These are phyloP conservation scores for Neurospora pannonica DNA, from an alignment of 495 filamentous ascomycete genomes.

Conservation along the genomic window DNA sequence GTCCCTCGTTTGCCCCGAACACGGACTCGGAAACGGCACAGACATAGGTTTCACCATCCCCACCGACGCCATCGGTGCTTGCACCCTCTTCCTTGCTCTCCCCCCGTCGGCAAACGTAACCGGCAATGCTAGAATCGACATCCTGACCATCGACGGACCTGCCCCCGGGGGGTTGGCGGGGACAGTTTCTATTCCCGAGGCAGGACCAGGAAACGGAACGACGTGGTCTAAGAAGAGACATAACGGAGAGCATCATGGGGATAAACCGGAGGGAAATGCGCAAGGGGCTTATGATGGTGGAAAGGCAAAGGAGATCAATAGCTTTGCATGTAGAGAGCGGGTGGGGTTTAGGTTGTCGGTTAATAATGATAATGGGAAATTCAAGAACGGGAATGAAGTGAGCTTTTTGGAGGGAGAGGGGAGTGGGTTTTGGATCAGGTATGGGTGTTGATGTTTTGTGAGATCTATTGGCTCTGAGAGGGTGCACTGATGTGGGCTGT, in stretches of 20 bases:
- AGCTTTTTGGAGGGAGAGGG: too few species aligned
- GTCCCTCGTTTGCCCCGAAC: too few species aligned
- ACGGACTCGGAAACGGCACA: too few species aligned
- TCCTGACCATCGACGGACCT: constrained; percentile 21
- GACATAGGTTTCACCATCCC: constrained; percentile 19
- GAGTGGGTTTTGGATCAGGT: too few species aligned
- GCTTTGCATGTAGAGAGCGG: constrained; percentile 20
- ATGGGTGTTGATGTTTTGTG: too few species aligned
- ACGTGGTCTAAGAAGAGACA: too few species aligned
- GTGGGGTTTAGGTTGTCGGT: constrained; percentile 19
- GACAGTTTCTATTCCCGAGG: constrained; percentile 12
- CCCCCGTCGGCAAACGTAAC: constrained; percentile 7
- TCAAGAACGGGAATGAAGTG: too few species aligned
- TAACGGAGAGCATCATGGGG: too few species aligned
- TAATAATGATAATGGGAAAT: background rate
- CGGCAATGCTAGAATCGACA: constrained; percentile 16
- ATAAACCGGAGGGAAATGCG: too few species aligned
- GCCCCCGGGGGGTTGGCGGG: constrained; percentile 16
- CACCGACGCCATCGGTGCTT: constrained; percentile 12
- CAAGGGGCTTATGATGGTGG: too few species aligned
- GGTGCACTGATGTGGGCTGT: too few species aligned
- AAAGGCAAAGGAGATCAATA: constrained; percentile 7
- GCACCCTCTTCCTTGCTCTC: constrained; percentile 16
- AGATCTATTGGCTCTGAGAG: too few species aligned
- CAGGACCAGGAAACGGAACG: background rate